A percentile compares a stretch with the other conserved stretches of the same genome.
These are phyloP conservation scores for Edaphochlamys debaryana DNA, from an alignment of 139 green algal species.

Conservation along the genomic window DNA sequence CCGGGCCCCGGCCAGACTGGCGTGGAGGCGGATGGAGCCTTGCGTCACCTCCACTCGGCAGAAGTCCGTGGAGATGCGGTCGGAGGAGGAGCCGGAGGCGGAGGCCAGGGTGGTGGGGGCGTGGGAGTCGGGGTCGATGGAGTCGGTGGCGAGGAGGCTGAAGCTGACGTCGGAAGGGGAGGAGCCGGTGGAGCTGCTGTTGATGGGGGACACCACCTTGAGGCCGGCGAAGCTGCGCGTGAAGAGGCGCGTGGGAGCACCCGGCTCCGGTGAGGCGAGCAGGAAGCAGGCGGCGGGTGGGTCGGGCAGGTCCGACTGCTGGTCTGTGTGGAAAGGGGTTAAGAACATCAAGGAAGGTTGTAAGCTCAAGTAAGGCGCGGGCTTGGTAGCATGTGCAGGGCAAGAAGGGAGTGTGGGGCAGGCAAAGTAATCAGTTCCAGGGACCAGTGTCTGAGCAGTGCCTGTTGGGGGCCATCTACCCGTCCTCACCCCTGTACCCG, in stretches of 20 bases:
- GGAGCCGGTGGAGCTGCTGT: no score
- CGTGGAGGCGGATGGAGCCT: neutral
- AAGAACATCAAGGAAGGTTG: neutral
- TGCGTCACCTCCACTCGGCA: neutral
- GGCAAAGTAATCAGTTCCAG: neutral
- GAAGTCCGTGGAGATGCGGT: neutral
- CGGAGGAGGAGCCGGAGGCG: no score
- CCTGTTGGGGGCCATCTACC: neutral
- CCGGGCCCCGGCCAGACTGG: neutral
- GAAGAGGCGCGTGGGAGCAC: neutral
- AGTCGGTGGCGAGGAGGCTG: neutral
- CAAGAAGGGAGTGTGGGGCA: neutral
- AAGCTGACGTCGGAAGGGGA: neutral
- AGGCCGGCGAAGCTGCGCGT: neutral
- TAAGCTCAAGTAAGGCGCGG: neutral
- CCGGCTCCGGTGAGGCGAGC: neutral
- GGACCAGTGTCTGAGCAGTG: neutral
- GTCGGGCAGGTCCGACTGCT: neutral
- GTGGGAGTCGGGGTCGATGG: no score
- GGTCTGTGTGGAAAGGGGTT: neutral
- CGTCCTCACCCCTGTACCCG: no score
- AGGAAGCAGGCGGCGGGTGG: slow-evolving; percentile 27
- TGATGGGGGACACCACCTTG: no score
- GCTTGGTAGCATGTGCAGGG: neutral
- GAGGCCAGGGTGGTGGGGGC: no score